These are phyloP conservation scores for Achlya hypogyna DNA, from an alignment of 352 stramenopile genomes.

Conservation along the genomic window DNA sequence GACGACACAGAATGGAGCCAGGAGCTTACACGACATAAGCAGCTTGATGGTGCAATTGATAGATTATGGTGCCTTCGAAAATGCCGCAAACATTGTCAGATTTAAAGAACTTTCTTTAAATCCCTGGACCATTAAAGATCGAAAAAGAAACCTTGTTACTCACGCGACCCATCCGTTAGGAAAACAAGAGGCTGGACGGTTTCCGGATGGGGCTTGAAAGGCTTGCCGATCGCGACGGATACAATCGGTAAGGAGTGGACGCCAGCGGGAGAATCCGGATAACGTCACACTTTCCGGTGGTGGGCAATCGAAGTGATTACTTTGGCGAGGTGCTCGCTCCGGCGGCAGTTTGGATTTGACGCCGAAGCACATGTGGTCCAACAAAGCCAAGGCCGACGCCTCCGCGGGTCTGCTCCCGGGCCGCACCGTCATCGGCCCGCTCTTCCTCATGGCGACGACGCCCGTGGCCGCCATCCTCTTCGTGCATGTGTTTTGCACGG, in stretches of 20 bases:
- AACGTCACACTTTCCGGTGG: background rate
- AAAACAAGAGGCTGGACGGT: background rate
- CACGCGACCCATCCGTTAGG: background rate
- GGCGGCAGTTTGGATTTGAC: conserved; percentile 4
- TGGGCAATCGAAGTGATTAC: conserved; percentile 2
- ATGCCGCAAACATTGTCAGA: background rate
- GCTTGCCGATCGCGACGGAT: too few relatives aligned
- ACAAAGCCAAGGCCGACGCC: conserved; percentile 51
- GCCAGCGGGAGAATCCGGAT: background rate
- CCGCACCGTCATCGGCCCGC: conserved; percentile 70
- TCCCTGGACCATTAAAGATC: too few relatives aligned
- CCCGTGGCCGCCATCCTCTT: conserved; percentile 79
- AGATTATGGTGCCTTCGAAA: background rate
- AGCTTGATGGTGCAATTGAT: too few relatives aligned
- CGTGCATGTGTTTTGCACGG: conserved; percentile 57
- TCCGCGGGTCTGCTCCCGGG: conserved; percentile 65
- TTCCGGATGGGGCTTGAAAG: too few relatives aligned
- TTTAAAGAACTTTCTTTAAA: background rate
- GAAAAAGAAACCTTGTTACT: background rate
- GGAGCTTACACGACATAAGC: too few relatives aligned
- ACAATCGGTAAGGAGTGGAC: too few relatives aligned
- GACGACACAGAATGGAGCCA: too few relatives aligned
- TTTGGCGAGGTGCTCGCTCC: background rate
- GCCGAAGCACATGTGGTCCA: conserved; percentile 69
- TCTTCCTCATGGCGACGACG: conserved; percentile 84